Percentiles rank a stretch among this genome's conserved stretches.
phyloP scores from a whole-genome alignment of 176 grass and related monocot genomes.

The Oropetium thomaeum region DNA sequence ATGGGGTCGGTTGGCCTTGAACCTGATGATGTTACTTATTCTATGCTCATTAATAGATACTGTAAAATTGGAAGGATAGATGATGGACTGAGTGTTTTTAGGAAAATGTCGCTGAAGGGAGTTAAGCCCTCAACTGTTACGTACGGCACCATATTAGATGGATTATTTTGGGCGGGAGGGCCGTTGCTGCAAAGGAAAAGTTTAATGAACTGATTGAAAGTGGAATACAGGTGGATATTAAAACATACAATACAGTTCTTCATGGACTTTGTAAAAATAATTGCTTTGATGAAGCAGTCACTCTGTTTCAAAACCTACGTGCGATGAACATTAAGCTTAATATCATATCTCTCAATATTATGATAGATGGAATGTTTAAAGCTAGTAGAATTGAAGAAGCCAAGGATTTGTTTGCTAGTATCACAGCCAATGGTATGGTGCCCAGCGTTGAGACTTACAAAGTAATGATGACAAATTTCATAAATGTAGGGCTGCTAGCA shows the following conservation, averaged over 20 bases:
- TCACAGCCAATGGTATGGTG: background rate
- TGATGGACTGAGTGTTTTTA: background rate
- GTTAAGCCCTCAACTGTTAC: background rate
- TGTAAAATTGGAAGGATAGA: background rate
- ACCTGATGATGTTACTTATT: background rate
- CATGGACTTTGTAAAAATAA: background rate
- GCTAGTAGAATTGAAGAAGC: background rate
- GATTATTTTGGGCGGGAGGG: background rate
- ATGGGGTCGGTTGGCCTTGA: background rate
- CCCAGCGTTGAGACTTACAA: background rate
- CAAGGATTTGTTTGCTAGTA: background rate
- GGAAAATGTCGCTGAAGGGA: background rate
- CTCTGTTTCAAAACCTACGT: background rate
- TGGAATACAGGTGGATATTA: background rate
- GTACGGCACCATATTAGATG: background rate
- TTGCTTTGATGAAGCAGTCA: background rate
- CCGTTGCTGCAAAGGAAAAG: background rate
- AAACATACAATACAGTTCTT: background rate
- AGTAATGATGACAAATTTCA: background rate
- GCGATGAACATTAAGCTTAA: background rate
- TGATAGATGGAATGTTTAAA: background rate
- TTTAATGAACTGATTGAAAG: background rate
- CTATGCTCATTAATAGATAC: background rate
- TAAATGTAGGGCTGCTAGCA: conserved; percentile 7
- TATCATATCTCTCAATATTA: background rate